These are phyloP conservation scores for Entomortierella parvispora DNA, from an alignment of 192 early-diverging fungal genomes.

Conservation along the genomic window DNA sequence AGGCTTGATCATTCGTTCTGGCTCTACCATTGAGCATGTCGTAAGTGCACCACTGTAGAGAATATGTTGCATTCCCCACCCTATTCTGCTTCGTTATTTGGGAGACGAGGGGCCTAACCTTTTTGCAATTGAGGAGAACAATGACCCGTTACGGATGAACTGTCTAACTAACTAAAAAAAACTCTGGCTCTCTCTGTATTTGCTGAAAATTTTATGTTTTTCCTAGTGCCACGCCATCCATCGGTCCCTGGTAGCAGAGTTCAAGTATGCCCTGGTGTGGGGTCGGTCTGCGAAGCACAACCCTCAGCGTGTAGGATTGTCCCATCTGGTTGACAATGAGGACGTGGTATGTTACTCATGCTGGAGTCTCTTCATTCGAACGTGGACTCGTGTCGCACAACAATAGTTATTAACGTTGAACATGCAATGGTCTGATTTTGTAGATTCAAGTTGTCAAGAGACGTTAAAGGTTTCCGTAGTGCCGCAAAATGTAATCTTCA, in stretches of 20 bases:
- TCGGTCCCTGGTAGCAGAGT: conserved; percentile 84
- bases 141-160: background rate
- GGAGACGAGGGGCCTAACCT: background rate
- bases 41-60: conserved; percentile 45
- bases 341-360: conserved; percentile 91
- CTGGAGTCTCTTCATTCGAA: no score
- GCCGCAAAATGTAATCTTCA: no score
- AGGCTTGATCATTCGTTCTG: conserved; percentile 87
- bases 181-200: background rate
- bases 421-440: no score
- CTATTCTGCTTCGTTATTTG: no score
- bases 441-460: conserved; percentile 54
- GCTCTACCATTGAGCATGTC: conserved; percentile 84
- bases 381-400: no score
- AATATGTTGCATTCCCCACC: no score
- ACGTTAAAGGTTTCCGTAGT: conserved; percentile 13
- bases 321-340: conserved; percentile 88
- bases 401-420: no score
- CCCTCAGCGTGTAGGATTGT: conserved; percentile 93
- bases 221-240: conserved; percentile 85
- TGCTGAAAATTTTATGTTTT: conserved; percentile 1
- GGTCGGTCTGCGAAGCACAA: conserved; percentile 92
- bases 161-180: background rate
- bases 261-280: conserved; percentile 98
- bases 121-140: background rate